Conservation (phyloP, 2,329 filamentous ascomycete genomes). For the Penicillium sp. region DNA sequence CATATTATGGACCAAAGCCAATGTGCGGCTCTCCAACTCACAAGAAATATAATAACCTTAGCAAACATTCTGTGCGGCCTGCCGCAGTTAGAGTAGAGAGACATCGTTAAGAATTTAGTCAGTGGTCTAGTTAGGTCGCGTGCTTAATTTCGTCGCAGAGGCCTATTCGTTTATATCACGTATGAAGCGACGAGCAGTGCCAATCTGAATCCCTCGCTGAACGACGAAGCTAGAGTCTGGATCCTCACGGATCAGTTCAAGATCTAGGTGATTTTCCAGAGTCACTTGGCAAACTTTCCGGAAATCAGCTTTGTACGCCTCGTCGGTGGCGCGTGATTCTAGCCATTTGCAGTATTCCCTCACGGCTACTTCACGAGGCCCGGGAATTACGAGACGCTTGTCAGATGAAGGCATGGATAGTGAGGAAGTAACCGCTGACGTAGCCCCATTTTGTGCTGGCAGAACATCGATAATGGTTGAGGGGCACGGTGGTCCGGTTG, state of each 20-base stretch:
- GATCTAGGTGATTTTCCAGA: slow-evolving; percentile 26
- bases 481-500: slow-evolving; percentile 18
- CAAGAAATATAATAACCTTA: too few relatives aligned
- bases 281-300: slow-evolving; percentile 21
- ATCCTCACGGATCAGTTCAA: slow-evolving; percentile 25
- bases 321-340: slow-evolving; percentile 23
- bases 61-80: too few relatives aligned
- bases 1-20: too few relatives aligned
- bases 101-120: slow-evolving; percentile 4
- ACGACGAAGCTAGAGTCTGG: slow-evolving; percentile 24
- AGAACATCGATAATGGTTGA: slow-evolving; percentile 22
- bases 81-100: too few relatives aligned
- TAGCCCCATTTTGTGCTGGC: slow-evolving; percentile 10
- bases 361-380: slow-evolving; percentile 24
- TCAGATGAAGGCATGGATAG: slow-evolving; percentile 14
- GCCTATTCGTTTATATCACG: slow-evolving; percentile 25
- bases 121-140: background rate
- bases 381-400: slow-evolving; percentile 15
- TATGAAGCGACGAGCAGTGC: slow-evolving; percentile 25
- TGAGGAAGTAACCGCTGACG: slow-evolving; percentile 16
- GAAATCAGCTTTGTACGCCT: slow-evolving; percentile 27
- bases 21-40: too few relatives aligned
- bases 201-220: slow-evolving; percentile 21
- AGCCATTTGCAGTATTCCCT: slow-evolving; percentile 28
- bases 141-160: background rate